Conservation (phyloP, 169 alveolate species). For the Babesia ovata region DNA sequence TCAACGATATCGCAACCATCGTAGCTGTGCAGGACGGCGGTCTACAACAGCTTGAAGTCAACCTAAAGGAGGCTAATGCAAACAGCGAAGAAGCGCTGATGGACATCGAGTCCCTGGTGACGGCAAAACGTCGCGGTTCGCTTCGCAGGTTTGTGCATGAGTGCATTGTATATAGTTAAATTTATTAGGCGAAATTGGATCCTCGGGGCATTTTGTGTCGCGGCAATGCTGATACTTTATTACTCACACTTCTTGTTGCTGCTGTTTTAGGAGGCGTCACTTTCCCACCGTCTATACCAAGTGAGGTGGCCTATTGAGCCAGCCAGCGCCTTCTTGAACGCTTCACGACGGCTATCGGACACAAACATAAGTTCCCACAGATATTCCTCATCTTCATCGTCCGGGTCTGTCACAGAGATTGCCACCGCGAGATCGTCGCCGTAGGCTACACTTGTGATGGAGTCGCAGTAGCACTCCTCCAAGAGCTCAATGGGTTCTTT, state of each 20-base stretch:
- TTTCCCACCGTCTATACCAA: constrained; percentile 55
- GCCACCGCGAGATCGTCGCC: constrained; percentile 18
- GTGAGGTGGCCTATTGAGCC: constrained; percentile 37
- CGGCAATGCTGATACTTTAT: constrained; percentile 21
- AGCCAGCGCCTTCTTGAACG: constrained; percentile 52
- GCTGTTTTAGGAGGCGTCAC: background rate
- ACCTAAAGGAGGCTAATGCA: constrained; percentile 22
- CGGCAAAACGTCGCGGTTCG: constrained; percentile 9
- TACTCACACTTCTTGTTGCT: constrained; percentile 21
- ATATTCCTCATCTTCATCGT: constrained; percentile 11
- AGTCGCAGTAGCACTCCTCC: constrained; percentile 18
- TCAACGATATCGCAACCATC: constrained; percentile 60
- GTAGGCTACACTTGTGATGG: constrained; percentile 13
- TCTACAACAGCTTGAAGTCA: constrained; percentile 41
- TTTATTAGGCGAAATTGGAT: constrained; percentile 37
- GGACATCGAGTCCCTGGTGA: constrained; percentile 26
- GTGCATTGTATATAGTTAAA: background rate
- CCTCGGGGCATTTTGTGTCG: constrained; percentile 14
- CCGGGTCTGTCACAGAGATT: constrained; percentile 1
- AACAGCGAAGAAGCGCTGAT: constrained; percentile 41
- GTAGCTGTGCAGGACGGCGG: constrained; percentile 70
- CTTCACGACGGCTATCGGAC: constrained; percentile 36
- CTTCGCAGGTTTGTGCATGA: constrained; percentile 10
- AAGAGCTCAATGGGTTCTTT: constrained; percentile 1
- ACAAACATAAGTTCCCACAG: constrained; percentile 24